phyloP scores from a whole-genome alignment of 108 stramenopile genomes.

The Chaetoceros tenuissimus region DNA sequence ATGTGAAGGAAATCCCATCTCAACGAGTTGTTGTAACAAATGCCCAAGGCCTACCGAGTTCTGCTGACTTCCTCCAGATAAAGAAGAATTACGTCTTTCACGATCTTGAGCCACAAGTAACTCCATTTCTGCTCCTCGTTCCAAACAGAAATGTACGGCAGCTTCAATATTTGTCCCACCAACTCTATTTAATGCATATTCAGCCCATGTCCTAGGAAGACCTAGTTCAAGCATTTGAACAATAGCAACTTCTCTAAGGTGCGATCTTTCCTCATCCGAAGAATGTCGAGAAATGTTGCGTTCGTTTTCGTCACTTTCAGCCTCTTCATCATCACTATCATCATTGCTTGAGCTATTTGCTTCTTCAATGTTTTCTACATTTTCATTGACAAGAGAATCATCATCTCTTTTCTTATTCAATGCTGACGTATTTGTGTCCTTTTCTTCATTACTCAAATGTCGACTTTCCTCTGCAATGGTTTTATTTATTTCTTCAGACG shows the following conservation, averaged over 20 bases:
- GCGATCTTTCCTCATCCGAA: conserved; percentile 49
- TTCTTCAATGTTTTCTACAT: conserved; percentile 3
- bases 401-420: no score
- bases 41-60: conserved; percentile 29
- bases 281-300: no score
- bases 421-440: no score
- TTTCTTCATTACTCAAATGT: no score
- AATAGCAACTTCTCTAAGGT: conserved; percentile 74
- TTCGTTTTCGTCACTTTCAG: conserved; percentile 42
- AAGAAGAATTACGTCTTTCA: conserved; percentile 21
- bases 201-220: conserved; percentile 75
- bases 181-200: conserved; percentile 77
- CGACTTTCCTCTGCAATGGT: no score
- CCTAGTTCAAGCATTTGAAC: conserved; percentile 86
- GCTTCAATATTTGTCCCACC: conserved; percentile 88
- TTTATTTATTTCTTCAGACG: no score
- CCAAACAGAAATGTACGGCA: conserved; percentile 92
- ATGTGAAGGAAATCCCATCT: conserved; percentile 94
- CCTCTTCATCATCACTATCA: conserved; percentile 20
- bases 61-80: conserved; percentile 32
- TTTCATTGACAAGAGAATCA: conserved; percentile 1
- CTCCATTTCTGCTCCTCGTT: conserved; percentile 90
- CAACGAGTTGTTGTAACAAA: conserved; percentile 79
- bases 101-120: conserved; percentile 73
- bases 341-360: not conserved